These are phyloP conservation scores for Cryptococcus hybrid DNA, from an alignment of 1,284 basidiomycete species.

Conservation along the genomic window DNA sequence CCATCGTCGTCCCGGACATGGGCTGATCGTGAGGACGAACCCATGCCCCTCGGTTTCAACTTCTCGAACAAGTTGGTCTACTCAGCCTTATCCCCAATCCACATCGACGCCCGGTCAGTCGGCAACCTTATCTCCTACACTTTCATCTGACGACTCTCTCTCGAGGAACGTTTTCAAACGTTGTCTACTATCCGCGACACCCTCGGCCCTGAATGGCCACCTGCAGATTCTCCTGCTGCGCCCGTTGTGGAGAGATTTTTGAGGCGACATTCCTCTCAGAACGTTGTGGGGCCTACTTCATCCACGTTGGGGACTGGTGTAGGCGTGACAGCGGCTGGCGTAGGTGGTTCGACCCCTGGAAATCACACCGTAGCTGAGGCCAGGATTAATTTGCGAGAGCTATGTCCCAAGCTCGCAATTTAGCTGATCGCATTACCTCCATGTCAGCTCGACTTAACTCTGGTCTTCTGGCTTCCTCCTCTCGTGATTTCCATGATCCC, in stretches of 20 bases:
- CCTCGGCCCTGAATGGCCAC: conserved; percentile 26
- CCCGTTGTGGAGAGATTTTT: conserved; percentile 15
- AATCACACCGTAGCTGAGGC: neutral
- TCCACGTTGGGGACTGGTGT: conserved; percentile 46
- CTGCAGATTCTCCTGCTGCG: conserved; percentile 2
- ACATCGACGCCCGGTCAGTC: neutral
- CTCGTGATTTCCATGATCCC: too few relatives aligned
- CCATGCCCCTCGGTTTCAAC: neutral
- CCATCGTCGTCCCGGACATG: too few relatives aligned
- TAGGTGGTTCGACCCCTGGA: too few relatives aligned
- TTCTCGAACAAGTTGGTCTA: neutral
- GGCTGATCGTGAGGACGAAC: neutral
- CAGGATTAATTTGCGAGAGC: neutral
- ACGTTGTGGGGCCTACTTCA: too few relatives aligned
- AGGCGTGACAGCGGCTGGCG: conserved; percentile 44
- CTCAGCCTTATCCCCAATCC: neutral
- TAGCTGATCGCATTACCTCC: neutral
- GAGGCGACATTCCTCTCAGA: neutral
- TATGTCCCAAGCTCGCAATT: neutral
- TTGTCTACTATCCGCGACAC: conserved; percentile 29
- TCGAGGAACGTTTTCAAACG: conserved; percentile 30
- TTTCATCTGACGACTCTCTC: conserved; percentile 23
- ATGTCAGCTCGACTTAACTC: neutral
- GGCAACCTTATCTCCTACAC: neutral
- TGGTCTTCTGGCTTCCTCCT: too few relatives aligned